Evolutionary conservation across 495 filamentous ascomycete genomes (phyloP), one percentile per base, ranked within the genome.

Genomic region (Penicillium malachiteum): DNA sequence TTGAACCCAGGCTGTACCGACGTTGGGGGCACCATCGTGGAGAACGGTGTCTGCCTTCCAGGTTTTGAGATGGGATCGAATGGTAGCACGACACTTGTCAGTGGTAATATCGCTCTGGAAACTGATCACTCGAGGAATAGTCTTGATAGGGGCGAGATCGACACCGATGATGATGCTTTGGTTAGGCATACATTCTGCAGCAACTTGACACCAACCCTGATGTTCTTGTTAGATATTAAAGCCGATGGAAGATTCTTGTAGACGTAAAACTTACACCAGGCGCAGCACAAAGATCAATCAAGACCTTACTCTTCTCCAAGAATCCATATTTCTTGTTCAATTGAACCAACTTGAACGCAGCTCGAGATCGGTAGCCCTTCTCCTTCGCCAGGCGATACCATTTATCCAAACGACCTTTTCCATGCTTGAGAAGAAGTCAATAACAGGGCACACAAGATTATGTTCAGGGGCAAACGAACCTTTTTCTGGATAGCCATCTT

Each of bases 321-420:
- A 99, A 97, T 56, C 90, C 87, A 86, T 95, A 97, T 66, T 96
- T 97, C 75, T 96, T 96, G 78, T 99, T 99, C 62, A 99, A 79
- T 70, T 99, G 94, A 52, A 99, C 92, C 59, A 99, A 72, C 78
- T 99, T 99, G 84, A 99, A 99, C 7, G 94, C 94, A 62, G 94
- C 92, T 76, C 94, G 82, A 39, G 94, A 95, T 62, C 94, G 79
- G 75, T 99, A 99, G 49, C 95, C 48, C 50, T 97, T 97, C 71
- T 99, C 94, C 71, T 97, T 97, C 55, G 94, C 95, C 58, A 99
- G 83, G 64, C 88, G 88, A 75, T 89, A 89, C 91, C 92, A 97
- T 78, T 97, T 97, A 79, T 98, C 94, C 56, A 98, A 84, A 82
- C 94, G 93, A 71, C 94, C 94, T 82, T 99, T 99, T 78, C 92